Evolutionary conservation across 305 asterid genomes (phyloP), one percentile per base, ranked within the genome.

Genomic region (Fraxinus dipetala): DNA sequence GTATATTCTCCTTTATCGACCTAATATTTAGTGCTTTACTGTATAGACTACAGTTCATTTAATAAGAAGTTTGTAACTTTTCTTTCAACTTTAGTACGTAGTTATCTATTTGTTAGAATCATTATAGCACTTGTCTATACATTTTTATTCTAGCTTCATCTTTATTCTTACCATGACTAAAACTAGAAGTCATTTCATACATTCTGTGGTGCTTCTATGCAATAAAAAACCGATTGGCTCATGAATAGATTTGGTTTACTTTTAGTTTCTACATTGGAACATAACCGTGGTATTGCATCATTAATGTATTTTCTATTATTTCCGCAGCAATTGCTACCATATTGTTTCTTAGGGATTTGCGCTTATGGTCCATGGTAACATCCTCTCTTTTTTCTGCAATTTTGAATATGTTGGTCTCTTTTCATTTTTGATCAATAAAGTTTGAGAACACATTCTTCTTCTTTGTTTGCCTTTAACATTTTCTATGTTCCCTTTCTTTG

Each of bases 291-390:
- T 65, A 65, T 30, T 61, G 78, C 22, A 61, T 40, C 76, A 45
- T 72, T 59, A 59, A 40, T 84, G 78, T 59, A 18, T 34, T 83
- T 61, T 48, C 7, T 54, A n/a, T 54, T n/a, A 77, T 32, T 84
- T 79, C 72, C 90, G 94, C 97, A 95, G 99, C 90, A 80, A 95
- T 95, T 84, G 90, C 95, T 16, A 85, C 93, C 72, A 78, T 94
- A 87, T 87, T 95, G 86, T 92, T 95, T 89, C 81, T 94, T 11
- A 89, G 98, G 83, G 91, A 95, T 80, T 36, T 94, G 75, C 90
- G 90, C 43, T 5, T 91, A 75, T 83, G 89, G 80, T 84, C 91
- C 78, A 82, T 74, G 95, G 99, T 94, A 90, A 82, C 91, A 85
- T 79, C 22, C 48, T 20, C 72, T 18, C 51, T 83, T 16, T 82